Base-by-base conservation (phyloP, 2,329 filamentous ascomycete genomes). In the Fusarium foetens region DNA sequence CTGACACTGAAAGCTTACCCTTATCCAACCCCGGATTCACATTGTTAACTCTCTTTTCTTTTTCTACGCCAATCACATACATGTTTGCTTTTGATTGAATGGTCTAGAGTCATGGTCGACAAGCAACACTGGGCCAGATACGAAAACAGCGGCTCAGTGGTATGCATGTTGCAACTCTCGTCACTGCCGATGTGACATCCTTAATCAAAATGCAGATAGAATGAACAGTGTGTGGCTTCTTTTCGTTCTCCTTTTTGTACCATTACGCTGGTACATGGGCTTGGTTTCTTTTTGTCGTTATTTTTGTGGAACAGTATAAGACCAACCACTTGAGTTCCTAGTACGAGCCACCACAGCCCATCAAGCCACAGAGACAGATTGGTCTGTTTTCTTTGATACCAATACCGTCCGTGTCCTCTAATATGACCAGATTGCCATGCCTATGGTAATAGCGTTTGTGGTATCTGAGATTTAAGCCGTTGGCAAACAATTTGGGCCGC, bases 91-190 rank as follows among this genome's bases (percentile, higher is more conserved):
- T 48, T 65, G 41, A 43, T 51, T 48, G n/a, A 35, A 55, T 35
- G 39, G 36, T 45, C 46, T 43, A 48, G 42, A 51, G 57, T 38
- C 27, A 51, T 35, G 45, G 41, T 57, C 27, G 33, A 38, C 36
- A 16, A 36, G 48, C 21, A 43, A 35, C 54, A 48, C 39, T 53
- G n/a, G 33, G 38, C 61, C 25, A 70, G n/a, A 63, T 21, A 59
- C 48, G 43, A 55, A 27, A 46, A 48, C 41, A 49, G 46, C 39
- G 54, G 36, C 46, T 58, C 48, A 21, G 38, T 41, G 49, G 49
- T 43, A 60, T 73, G 66, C 58, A 73, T 35, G 52, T 46, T 67
- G 41, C 36, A 60, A 31, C 35, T 72, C 45, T 73, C 49, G 41
- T 63, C 60, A 59, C 38, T 23, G 53, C 49, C 19, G 53, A 64